phyloP scores from a whole-genome alignment of 2,329 filamentous ascomycete genomes.

The Orbilia javanica region DNA sequence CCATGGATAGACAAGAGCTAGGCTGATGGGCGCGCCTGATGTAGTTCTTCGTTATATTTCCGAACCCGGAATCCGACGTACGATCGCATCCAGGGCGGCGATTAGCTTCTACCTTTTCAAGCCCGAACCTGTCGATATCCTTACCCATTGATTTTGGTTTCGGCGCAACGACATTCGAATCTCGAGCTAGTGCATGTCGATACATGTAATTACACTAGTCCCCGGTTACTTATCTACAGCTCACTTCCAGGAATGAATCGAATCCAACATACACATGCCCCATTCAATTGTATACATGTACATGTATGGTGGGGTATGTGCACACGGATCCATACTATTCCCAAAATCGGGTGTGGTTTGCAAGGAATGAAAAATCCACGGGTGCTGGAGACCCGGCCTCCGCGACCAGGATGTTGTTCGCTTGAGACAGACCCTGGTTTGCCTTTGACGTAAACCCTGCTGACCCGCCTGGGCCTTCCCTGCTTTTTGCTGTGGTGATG shows the following conservation, averaged over 20 bases:
- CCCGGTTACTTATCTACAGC: too few relatives aligned
- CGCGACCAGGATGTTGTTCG: slow-evolving; percentile 48
- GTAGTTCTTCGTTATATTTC: not conserved
- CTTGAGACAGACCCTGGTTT: slow-evolving; percentile 34
- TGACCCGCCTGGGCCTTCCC: slow-evolving; percentile 29
- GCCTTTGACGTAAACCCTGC: slow-evolving; percentile 46
- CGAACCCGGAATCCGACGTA: not conserved
- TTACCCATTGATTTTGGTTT: not conserved
- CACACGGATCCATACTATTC: not conserved
- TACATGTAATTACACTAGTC: too few relatives aligned
- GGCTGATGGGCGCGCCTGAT: too few relatives aligned
- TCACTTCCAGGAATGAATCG: not conserved
- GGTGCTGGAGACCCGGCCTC: slow-evolving; percentile 24
- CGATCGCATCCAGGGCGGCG: too few relatives aligned
- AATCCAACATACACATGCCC: too few relatives aligned
- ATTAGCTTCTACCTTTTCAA: not conserved
- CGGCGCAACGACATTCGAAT: not conserved
- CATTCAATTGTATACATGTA: too few relatives aligned
- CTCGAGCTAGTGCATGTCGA: not conserved
- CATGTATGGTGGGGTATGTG: not conserved
- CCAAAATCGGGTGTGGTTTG: not conserved
- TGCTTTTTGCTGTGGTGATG: slow-evolving; percentile 54
- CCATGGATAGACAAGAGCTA: too few relatives aligned
- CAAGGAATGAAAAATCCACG: slow-evolving; percentile 3
- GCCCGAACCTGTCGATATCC: not conserved